Evolutionary conservation across 306 rosid genomes (phyloP), one percentile per base, ranked within the genome.

Genomic region (Dryas drummondii): DNA sequence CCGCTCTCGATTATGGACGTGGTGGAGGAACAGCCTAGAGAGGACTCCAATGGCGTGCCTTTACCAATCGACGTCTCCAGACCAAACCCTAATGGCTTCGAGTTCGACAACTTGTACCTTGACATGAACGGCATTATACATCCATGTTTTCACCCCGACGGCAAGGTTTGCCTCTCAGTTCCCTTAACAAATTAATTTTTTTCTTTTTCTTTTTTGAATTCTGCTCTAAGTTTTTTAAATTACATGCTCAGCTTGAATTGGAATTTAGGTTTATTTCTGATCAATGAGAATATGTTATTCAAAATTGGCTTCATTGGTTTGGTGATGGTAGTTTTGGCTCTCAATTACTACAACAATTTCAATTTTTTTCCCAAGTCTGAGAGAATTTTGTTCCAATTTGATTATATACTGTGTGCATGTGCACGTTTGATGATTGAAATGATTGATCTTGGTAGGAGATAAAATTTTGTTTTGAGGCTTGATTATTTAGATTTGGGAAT

Each of bases 61-160:
- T 19, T 40, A 0, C 79, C 86, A 8, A 79, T 93, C 22, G 93
- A 91, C 68, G 87, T 87, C 10, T 88, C 97, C 52, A 81, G 79
- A 79, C 98, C 97, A 32, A 91, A 94, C 82, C 97, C 98, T 57
- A 94, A 94, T 54, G 97, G 97, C 69, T 79, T 82, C 71, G 98
- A 94, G 86, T 94, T 91, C 82, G 98, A 94, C 68, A 94, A 91
- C 78, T 32, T 94, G 85, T 94, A 94, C 71, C 72, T 94, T 71
- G 98, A 94, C 83, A 91, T 94, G 98, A 94, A 94, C 80, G 93
- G 92, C 14, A 91, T 94, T 79, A 91, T 94, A 47, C 98, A 94
- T 64, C 98, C 98, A 4, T 94, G 98, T 72, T 94, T 94, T 83
- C 98, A 94, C 40, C 98, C 98, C 1, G 98, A 94, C 1, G 97